These are phyloP conservation scores for Rubia tinctorum DNA, from an alignment of 305 asterid genomes.

Conservation along the genomic window DNA sequence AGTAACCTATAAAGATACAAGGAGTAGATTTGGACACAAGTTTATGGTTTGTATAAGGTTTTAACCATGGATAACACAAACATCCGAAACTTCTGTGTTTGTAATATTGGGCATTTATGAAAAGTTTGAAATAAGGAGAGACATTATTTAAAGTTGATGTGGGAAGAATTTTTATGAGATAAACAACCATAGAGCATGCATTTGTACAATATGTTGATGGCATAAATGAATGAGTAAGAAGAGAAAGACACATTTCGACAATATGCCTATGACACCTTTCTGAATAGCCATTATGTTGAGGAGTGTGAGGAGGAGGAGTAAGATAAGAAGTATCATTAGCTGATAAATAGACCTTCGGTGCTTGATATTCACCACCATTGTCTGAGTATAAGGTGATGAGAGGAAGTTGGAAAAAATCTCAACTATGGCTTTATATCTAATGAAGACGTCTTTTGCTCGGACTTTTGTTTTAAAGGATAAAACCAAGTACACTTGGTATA, in stretches of 20 bases:
- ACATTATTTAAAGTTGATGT: background rate
- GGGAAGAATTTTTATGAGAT: background rate
- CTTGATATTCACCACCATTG: background rate
- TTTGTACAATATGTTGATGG: background rate
- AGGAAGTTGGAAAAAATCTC: background rate
- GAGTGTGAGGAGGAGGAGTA: background rate
- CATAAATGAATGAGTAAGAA: background rate
- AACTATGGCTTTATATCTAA: background rate
- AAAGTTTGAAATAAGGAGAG: no score
- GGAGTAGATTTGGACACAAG: no score
- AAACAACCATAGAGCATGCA: background rate
- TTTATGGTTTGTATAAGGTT: no score
- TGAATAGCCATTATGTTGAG: background rate
- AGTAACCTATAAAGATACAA: no score
- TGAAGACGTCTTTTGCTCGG: background rate
- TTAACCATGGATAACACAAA: no score
- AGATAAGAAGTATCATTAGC: background rate
- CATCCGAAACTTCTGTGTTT: background rate
- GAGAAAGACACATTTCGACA: background rate
- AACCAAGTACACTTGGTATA: background rate
- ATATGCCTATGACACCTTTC: no score
- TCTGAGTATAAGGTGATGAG: background rate
- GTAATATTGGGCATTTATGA: background rate
- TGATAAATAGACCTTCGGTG: background rate
- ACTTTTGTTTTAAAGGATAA: background rate